Base-by-base conservation (phyloP, 208 protist genomes). In the Polymyxa betae region DNA sequence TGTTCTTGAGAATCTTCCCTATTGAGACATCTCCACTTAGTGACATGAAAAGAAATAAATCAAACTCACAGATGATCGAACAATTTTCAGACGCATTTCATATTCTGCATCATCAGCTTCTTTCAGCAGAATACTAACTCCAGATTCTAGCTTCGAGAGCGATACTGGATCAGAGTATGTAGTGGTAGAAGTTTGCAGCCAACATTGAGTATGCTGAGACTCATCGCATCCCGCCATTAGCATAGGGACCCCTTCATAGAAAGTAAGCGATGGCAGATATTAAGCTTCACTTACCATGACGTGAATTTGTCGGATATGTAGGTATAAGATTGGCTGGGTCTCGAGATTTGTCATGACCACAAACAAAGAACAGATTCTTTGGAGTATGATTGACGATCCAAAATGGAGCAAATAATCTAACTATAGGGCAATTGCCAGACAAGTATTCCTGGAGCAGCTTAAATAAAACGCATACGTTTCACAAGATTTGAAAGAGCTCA, bases 371-470 rank as follows among this genome's bases (percentile, higher is more conserved):
- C 10, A 82, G 5, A 40, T 5, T 20, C n/a, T 82, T 43, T 16
- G 72, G 72, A 35, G n/a, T 45, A 82, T 82, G 72, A n/a, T 82
- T 82, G 5, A 82, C 72, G 35, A 82, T 82, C 72, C 72, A 82
- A 43, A 82, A 82, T 35, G 5, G 72, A 35, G 72, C 5, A 82
- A 82, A 82, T 20, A 82, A 12, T 43, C 72, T 5, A 5, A 35
- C 72, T 38, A 45, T 35, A 5, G 40, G n/a, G n/a, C 72, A 82
- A 40, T 35, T 12, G 16, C 72, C 72, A 82, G 5, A 35, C 72
- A 40, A n/a, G 35, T 43, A 82, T 43, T 82, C 72, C 72, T 82
- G 72, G 35, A 40, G n/a, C 16, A 20, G 35, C 35, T 82, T 82
- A 43, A 5, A 38, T 82, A 82, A 12, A 43, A 5, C n/a, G n/a